Conservation (phyloP, 257 asterid species). For the Phtheirospermum japonicum region DNA sequence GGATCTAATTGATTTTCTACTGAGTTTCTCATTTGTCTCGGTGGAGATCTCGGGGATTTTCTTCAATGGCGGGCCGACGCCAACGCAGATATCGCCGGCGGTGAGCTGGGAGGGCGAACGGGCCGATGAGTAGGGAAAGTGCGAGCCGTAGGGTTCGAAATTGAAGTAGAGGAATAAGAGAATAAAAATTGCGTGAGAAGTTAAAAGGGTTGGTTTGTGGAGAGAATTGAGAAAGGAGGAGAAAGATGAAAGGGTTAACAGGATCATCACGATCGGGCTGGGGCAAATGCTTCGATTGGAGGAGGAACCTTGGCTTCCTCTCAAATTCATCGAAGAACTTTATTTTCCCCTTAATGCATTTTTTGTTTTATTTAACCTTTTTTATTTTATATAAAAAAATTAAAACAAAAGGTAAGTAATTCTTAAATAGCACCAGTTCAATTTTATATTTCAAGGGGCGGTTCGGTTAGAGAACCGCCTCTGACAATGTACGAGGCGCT, state of each 20-base stretch:
- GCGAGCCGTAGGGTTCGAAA: constrained; percentile 69
- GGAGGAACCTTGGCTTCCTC: too few species aligned
- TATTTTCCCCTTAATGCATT: too few species aligned
- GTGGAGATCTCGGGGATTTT: constrained; percentile 20
- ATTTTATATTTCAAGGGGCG: too few species aligned
- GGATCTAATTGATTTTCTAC: constrained; percentile 41
- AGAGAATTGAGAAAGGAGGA: constrained; percentile 18
- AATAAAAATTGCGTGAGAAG: constrained; percentile 38
- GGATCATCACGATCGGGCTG: constrained; percentile 21
- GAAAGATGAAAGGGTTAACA: constrained; percentile 12
- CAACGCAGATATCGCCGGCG: constrained; percentile 88
- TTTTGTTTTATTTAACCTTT: too few species aligned
- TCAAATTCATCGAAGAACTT: too few species aligned
- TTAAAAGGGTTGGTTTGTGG: constrained; percentile 44
- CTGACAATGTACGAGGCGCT: too few species aligned
- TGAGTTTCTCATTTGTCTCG: constrained; percentile 32
- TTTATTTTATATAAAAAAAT: too few species aligned
- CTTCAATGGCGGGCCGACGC: constrained; percentile 58
- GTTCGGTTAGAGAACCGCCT: too few species aligned
- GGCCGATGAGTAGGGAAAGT: constrained; percentile 70
- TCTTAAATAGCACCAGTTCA: too few species aligned
- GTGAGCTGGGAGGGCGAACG: constrained; percentile 75
- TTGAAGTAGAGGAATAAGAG: constrained; percentile 51
- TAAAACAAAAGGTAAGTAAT: too few species aligned
- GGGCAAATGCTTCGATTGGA: constrained; percentile 38